Evolutionary conservation across 148 eudicot genomes (phyloP).

Genomic region (Cornus suecica): DNA sequence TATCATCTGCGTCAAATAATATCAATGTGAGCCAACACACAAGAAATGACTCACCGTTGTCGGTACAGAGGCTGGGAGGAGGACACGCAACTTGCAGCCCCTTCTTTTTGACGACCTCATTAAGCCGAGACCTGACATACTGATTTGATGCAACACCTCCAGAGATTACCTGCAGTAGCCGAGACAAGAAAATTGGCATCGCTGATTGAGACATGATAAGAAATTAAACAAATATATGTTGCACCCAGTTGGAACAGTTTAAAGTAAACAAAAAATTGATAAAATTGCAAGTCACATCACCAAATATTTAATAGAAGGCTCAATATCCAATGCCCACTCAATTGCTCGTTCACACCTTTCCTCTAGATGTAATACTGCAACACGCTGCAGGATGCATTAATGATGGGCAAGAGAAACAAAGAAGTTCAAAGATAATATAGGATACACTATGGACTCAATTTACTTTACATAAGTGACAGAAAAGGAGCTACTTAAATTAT

Average conservation of each 20-base stretch:
- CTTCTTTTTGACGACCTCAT: slow-evolving; percentile 48
- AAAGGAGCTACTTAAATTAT: neutral
- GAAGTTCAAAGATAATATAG: neutral
- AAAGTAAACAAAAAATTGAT: neutral
- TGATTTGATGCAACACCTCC: slow-evolving; percentile 98
- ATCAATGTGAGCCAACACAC: neutral
- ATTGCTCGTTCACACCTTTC: slow-evolving; percentile 92
- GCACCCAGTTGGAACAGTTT: neutral
- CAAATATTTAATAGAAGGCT: slow-evolving; percentile 78
- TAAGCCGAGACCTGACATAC: slow-evolving; percentile 76
- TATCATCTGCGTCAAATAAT: neutral
- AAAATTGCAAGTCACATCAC: slow-evolving; percentile 32
- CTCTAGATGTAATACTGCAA: slow-evolving; percentile 90
- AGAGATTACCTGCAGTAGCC: slow-evolving; percentile 69
- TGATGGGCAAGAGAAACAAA: neutral
- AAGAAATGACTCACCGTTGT: slow-evolving; percentile 59
- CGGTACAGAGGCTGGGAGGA: slow-evolving; percentile 97
- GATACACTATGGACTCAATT: neutral
- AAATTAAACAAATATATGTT: slow-evolving; percentile 1
- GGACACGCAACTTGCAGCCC: slow-evolving; percentile 87
- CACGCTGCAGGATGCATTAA: slow-evolving; percentile 49
- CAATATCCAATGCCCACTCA: slow-evolving; percentile 86
- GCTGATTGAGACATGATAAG: neutral
- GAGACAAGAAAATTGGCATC: slow-evolving; percentile 5
- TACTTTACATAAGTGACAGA: neutral